These are phyloP conservation scores for Russula lepida DNA, from an alignment of 768 basidiomycete genomes.

Conservation along the genomic window DNA sequence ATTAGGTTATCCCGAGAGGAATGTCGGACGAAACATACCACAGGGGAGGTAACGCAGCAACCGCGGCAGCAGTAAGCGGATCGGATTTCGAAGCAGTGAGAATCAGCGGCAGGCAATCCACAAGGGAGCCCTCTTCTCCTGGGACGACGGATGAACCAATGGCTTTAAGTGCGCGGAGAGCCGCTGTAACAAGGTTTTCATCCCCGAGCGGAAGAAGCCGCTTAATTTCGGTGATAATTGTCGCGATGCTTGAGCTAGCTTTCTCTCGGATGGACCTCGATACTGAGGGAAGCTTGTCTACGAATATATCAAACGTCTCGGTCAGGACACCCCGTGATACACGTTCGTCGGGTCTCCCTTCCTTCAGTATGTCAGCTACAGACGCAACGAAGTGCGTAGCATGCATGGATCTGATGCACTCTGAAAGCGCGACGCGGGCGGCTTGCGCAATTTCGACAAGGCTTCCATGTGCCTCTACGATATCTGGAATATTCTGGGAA, in stretches of 20 bases:
- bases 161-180: slow-evolving; percentile 52
- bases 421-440: slow-evolving; percentile 17
- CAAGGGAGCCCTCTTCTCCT: slow-evolving; percentile 60
- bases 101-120: slow-evolving; percentile 50
- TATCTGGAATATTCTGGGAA: slow-evolving; percentile 25
- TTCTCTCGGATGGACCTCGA: slow-evolving; percentile 46
- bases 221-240: slow-evolving; percentile 45
- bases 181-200: slow-evolving; percentile 34
- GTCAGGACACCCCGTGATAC: slow-evolving; percentile 20
- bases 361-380: slow-evolving; percentile 41
- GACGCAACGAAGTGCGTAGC: slow-evolving; percentile 61
- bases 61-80: slow-evolving; percentile 33
- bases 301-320: slow-evolving; percentile 63
- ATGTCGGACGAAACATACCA: slow-evolving; percentile 37
- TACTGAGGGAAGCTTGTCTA: slow-evolving; percentile 56
- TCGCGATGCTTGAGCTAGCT: slow-evolving; percentile 40
- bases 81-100: slow-evolving; percentile 41
- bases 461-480: slow-evolving; percentile 24
- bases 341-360: slow-evolving; percentile 7
- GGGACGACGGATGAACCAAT: slow-evolving; percentile 49
- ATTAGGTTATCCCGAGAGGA: slow-evolving; percentile 13
- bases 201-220: slow-evolving; percentile 39
- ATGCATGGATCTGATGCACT: slow-evolving; percentile 49
- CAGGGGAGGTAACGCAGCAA: slow-evolving; percentile 51
- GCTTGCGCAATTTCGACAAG: slow-evolving; percentile 10